Base-by-base conservation (phyloP, 805 yeast genomes). In the Ogataea trehaloabstinens region DNA sequence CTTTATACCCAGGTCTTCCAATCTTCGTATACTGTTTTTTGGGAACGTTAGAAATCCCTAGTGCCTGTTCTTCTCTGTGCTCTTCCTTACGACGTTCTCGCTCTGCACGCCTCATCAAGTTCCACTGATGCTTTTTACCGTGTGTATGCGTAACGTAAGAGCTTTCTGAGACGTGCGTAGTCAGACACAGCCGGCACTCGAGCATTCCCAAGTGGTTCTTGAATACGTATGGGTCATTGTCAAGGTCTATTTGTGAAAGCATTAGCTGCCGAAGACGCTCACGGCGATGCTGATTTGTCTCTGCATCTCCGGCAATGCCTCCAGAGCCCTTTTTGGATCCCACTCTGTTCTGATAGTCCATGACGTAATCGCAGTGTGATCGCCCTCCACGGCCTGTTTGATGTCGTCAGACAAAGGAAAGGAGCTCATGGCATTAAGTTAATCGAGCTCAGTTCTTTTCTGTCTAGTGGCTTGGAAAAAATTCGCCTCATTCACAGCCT, bases 281-380 rank as follows among this genome's bases (percentile, higher is more conserved):
- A 40, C 81, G 68, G 33, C 90, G 70, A 31, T 82, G 82, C 4
- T 79, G 75, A 52, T 85, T 85, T 5, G 81, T 69, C 47, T 84
- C 89, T 16, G 79, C 75, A 31, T 69, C 66, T 4, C 85, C 85
- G 1, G 96, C 96, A 15, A 89, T 70, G 5, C 95, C 96, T 49
- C 96, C 97, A 20, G 83, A 78, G 24, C 96, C 96, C 58, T 86
- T 80, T 63, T 89, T 89, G 5, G 95, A 83, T 31, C 96, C 96
- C 2, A 85, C 95, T 53, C 96, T 66, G 50, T 85, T 85, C 46
- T 87, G 90, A 56, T 86, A 86, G 60, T 89, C 96, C 97, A 89
- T 89, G 5, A 12, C 12, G 25, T 22, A 22, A n/a, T n/a, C n/a
- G n/a, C n/a, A n/a, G n/a, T n/a, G n/a, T n/a, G n/a, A n/a, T n/a